These are phyloP conservation scores for Lachnellula suecica DNA, from an alignment of 2,329 filamentous ascomycete genomes.

Conservation along the genomic window DNA sequence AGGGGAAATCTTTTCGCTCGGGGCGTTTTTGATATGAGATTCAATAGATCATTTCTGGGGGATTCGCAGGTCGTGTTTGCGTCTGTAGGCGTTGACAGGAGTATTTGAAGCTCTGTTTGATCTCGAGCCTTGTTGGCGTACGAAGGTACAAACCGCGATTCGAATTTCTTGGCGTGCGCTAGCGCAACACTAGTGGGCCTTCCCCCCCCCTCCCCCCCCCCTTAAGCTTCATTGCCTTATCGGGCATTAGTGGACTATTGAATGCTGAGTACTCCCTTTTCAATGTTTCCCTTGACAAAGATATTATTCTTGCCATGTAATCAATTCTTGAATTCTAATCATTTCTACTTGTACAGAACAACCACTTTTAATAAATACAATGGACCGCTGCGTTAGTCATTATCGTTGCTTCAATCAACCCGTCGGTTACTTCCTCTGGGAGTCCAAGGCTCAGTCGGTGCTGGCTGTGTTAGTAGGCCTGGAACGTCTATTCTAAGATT, in stretches of 20 bases:
- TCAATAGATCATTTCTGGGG: conserved; percentile 6
- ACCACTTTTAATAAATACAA: neutral
- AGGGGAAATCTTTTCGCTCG: no score
- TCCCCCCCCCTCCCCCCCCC: no score
- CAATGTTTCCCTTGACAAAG: neutral
- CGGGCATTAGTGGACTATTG: no score
- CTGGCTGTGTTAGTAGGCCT: neutral
- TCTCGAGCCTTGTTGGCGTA: neutral
- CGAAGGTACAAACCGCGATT: neutral
- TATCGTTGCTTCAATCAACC: neutral
- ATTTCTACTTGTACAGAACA: neutral
- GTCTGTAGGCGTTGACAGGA: neutral
- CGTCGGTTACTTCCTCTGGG: neutral
- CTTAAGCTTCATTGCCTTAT: no score
- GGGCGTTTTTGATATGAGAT: neutral
- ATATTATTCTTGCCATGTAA: neutral
- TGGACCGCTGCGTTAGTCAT: neutral
- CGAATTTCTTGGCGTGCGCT: neutral
- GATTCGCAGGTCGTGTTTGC: neutral
- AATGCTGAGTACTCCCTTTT: neutral
- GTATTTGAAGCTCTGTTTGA: neutral
- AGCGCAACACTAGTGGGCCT: no score
- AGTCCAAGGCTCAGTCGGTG: neutral
- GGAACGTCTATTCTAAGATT: neutral
- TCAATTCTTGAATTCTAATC: neutral